These are phyloP conservation scores for Quercus phellos DNA, from an alignment of 331 rosid species.

Conservation along the genomic window DNA sequence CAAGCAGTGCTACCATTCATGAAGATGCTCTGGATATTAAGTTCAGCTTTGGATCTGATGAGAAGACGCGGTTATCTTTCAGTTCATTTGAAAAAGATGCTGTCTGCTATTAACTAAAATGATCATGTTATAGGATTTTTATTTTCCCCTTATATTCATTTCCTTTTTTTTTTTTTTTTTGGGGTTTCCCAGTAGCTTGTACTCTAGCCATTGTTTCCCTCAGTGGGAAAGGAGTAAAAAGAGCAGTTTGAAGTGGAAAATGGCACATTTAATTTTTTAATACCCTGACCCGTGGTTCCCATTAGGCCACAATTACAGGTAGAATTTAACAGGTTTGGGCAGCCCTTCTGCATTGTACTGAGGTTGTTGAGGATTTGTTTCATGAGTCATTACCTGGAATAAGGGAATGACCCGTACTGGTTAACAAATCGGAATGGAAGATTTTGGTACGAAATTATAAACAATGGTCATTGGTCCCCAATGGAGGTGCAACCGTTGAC, in stretches of 20 bases:
- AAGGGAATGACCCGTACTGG: no score
- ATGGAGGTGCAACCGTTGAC: background rate
- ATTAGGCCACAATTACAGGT: background rate
- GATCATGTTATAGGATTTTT: background rate
- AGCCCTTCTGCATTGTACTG: background rate
- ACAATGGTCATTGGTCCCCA: background rate
- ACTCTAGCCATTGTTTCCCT: background rate
- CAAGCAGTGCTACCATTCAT: constrained; percentile 35
- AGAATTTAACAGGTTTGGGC: background rate
- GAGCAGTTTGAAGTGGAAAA: background rate
- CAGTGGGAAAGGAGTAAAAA: background rate
- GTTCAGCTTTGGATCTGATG: constrained; percentile 65
- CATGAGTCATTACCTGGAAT: background rate
- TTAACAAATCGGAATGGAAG: no score
- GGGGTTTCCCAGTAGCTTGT: background rate
- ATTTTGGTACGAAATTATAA: no score
- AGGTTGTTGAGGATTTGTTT: background rate
- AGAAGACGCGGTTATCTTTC: constrained; percentile 47
- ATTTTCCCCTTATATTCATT: background rate
- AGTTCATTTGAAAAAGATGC: constrained; percentile 44
- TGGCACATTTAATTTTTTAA: background rate
- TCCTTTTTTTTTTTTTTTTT: background rate
- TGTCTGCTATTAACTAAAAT: constrained; percentile 40
- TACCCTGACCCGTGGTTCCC: background rate
- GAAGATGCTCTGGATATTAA: constrained; percentile 41